Percentiles rank a stretch among this genome's conserved stretches.
Conservation (phyloP, 495 filamentous ascomycete genomes). For the Talaromyces wortmannii region DNA sequence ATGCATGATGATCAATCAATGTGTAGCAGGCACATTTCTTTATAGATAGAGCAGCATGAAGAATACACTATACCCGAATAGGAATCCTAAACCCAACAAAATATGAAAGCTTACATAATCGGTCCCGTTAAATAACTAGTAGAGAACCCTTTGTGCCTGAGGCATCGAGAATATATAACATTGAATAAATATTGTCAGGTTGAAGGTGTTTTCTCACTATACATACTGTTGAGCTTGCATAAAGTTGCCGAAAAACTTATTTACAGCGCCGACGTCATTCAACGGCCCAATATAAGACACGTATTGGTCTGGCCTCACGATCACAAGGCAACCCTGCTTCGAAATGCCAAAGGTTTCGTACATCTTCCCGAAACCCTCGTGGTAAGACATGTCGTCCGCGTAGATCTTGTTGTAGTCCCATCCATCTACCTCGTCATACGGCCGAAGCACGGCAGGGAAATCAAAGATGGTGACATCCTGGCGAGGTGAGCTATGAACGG, state of each 20-base stretch:
- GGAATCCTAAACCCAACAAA: no score
- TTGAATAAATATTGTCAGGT: no score
- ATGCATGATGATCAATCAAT: background rate
- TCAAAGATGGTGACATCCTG: slow-evolving; percentile 42
- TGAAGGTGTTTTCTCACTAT: no score
- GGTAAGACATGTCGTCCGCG: slow-evolving; percentile 55
- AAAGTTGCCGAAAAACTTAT: no score
- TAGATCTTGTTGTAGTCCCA: slow-evolving; percentile 62
- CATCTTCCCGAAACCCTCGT: slow-evolving; percentile 55
- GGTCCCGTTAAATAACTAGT: no score
- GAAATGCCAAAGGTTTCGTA: slow-evolving; percentile 58
- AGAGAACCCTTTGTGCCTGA: no score
- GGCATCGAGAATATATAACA: no score
- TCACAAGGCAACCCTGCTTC: slow-evolving; percentile 52
- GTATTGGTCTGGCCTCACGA: slow-evolving; percentile 61
- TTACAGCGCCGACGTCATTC: no score
- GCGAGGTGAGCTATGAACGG: slow-evolving; percentile 45
- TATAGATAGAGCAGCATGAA: no score
- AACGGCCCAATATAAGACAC: slow-evolving; percentile 44
- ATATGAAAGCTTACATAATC: no score
- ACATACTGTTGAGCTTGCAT: no score
- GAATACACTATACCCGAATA: no score
- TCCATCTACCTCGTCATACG: slow-evolving; percentile 39
- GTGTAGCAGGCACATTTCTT: background rate
- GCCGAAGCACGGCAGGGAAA: slow-evolving; percentile 49